phyloP scores from a whole-genome alignment of 495 filamentous ascomycete genomes.

The Xylaria telfairii region DNA sequence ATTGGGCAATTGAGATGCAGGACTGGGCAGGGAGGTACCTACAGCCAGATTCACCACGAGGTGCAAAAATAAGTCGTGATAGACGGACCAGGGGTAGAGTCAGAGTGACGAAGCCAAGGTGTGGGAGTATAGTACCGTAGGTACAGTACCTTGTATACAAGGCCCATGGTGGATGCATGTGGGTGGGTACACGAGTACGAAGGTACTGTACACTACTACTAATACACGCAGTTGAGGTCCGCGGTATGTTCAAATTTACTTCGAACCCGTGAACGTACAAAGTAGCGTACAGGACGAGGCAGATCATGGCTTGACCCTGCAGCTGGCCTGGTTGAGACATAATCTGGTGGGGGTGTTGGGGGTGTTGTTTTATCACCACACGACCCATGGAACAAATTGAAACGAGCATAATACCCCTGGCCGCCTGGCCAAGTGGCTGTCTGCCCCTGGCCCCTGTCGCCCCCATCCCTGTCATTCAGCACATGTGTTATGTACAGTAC shows the following conservation, averaged over 20 bases:
- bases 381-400: constrained; percentile 26
- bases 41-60: constrained; percentile 10
- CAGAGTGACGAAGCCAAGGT: constrained; percentile 27
- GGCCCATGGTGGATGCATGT: too few relatives aligned
- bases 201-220: too few relatives aligned
- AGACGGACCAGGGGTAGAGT: constrained; percentile 14
- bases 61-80: constrained; percentile 25
- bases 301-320: constrained; percentile 24
- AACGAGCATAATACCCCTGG: constrained; percentile 21
- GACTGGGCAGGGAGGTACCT: constrained; percentile 12
- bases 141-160: neutral
- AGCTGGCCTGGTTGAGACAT: constrained; percentile 9
- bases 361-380: constrained; percentile 4
- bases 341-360: neutral
- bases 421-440: neutral
- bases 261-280: neutral
- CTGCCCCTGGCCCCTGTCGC: constrained; percentile 20
- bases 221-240: too few relatives aligned
- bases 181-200: constrained; percentile 6
- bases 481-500: constrained; percentile 13
- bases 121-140: constrained; percentile 8
- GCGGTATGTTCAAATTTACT: neutral
- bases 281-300: constrained; percentile 8
- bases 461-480: constrained; percentile 21
- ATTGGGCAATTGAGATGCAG: constrained; percentile 8